phyloP scores from a whole-genome alignment of 208 protist genomes.

The Trypanosoma avium region DNA sequence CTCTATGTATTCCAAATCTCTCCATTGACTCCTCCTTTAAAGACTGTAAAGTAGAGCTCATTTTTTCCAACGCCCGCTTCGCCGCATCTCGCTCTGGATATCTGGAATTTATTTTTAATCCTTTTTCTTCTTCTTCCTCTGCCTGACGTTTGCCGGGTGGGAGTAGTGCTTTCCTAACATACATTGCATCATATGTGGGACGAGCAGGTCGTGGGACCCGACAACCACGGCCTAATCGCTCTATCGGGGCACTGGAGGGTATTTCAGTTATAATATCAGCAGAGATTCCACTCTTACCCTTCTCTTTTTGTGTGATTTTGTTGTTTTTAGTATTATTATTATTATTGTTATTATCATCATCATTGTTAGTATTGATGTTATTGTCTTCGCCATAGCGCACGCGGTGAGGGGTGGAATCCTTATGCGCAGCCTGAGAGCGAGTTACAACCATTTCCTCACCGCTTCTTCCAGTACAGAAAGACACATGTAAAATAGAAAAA shows the following conservation, averaged over 20 bases:
- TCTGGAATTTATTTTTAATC: constrained; percentile 43
- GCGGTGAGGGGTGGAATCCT: neutral
- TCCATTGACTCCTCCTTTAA: constrained; percentile 26
- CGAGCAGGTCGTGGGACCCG: constrained; percentile 35
- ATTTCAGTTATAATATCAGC: neutral
- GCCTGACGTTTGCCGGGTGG: neutral
- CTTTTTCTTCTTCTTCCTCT: constrained; percentile 1
- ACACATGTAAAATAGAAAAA: constrained; percentile 1
- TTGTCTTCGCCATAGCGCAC: neutral
- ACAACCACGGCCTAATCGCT: constrained; percentile 68
- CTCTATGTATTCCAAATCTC: constrained; percentile 10
- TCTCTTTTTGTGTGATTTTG: too few relatives aligned
- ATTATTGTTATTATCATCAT: neutral
- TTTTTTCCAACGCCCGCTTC: constrained; percentile 36
- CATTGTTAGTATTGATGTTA: neutral
- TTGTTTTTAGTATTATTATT: too few relatives aligned
- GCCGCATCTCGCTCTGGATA: constrained; percentile 69
- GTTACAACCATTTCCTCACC: constrained; percentile 52
- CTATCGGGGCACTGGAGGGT: neutral
- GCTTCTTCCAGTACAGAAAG: neutral
- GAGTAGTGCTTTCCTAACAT: constrained; percentile 19
- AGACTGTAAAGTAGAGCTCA: constrained; percentile 50
- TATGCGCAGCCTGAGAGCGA: constrained; percentile 26
- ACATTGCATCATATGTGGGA: constrained; percentile 25
- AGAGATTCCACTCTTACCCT: too few relatives aligned